phyloP scores from a whole-genome alignment of 2,329 filamentous ascomycete genomes.

The Colletotrichum godetiae region DNA sequence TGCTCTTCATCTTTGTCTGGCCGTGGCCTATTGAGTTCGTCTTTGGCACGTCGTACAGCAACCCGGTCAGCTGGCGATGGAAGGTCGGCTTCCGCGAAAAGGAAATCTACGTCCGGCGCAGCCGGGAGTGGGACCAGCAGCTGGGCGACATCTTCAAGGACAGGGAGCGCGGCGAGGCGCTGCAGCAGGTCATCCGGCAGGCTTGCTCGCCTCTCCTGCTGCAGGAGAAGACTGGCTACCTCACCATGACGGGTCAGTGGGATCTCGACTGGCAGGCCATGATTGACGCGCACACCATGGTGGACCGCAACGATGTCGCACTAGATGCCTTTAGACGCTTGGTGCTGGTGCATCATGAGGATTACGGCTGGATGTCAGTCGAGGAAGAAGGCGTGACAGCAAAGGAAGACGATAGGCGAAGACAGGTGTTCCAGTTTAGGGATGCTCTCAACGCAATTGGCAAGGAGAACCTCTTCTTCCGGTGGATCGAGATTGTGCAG shows the following conservation, averaged over 20 bases:
- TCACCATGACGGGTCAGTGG: conserved; percentile 87
- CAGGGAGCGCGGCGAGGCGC: conserved; percentile 63
- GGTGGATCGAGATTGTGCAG: conserved; percentile 93
- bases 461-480: conserved; percentile 90
- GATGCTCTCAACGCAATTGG: conserved; percentile 79
- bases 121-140: conserved; percentile 75
- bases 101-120: conserved; percentile 85
- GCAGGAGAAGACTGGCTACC: conserved; percentile 84
- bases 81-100: conserved; percentile 79
- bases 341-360: conserved; percentile 75
- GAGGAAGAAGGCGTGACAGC: conserved; percentile 60
- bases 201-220: conserved; percentile 77
- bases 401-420: conserved; percentile 72
- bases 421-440: conserved; percentile 84
- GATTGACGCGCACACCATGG: conserved; percentile 76
- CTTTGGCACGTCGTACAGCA: conserved; percentile 66
- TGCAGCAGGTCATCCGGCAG: conserved; percentile 71
- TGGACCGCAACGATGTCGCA: conserved; percentile 70
- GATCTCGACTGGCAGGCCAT: conserved; percentile 88
- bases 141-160: conserved; percentile 67
- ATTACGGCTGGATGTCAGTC: conserved; percentile 78
- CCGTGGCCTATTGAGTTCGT: conserved; percentile 82
- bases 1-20: conserved; percentile 75
- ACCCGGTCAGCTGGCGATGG: conserved; percentile 79
- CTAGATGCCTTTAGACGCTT: conserved; percentile 78